These are phyloP conservation scores for Dalbergia oliveri DNA, from an alignment of 306 rosid genomes.

Conservation along the genomic window DNA sequence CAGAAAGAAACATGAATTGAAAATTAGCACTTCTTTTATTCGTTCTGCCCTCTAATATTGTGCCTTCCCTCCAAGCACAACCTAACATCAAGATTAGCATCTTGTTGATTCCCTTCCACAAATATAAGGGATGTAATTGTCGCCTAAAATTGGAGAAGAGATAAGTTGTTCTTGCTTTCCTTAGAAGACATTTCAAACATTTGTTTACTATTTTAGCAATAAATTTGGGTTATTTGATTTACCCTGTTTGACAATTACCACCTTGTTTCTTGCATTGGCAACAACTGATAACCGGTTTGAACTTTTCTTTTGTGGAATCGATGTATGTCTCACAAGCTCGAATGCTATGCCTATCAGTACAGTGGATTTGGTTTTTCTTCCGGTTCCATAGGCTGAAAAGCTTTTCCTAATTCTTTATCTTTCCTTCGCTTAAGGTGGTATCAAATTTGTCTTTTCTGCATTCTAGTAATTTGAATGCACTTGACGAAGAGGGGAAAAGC, in stretches of 20 bases:
- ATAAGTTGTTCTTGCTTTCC: background rate
- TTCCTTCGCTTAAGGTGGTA: background rate
- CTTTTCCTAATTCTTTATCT: background rate
- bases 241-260: background rate
- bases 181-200: background rate
- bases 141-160: background rate
- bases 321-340: background rate
- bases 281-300: background rate
- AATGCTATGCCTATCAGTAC: background rate
- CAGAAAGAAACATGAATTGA: background rate
- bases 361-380: background rate
- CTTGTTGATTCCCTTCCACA: background rate
- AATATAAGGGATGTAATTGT: background rate
- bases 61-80: background rate
- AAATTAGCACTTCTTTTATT: background rate
- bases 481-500: background rate
- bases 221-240: background rate
- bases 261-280: background rate
- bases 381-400: background rate
- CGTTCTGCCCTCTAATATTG: background rate
- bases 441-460: background rate
- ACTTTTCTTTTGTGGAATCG: background rate
- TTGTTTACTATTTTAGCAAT: background rate
- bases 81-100: background rate
- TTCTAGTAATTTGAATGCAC: background rate